phyloP scores from a whole-genome alignment of 2,329 filamentous ascomycete species.

The Colletotrichum echinochloae region DNA sequence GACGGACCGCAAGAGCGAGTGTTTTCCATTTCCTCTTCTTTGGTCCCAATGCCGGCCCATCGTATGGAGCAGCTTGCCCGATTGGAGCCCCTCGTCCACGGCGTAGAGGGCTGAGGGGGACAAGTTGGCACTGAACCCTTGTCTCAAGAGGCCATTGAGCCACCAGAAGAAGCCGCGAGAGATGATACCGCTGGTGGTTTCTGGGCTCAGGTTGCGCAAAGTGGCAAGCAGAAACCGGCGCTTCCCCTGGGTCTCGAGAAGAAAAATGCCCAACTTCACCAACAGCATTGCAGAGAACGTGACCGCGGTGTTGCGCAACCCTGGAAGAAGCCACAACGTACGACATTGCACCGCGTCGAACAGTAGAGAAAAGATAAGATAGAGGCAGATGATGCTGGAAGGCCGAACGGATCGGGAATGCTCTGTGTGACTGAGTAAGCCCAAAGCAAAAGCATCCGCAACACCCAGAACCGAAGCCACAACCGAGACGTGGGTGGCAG shows the following conservation, averaged over 20 bases:
- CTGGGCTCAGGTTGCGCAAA: slow-evolving; percentile 1
- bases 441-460: slow-evolving; percentile 45
- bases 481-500: slow-evolving; percentile 48
- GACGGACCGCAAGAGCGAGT: slow-evolving; percentile 45
- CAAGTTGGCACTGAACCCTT: slow-evolving; percentile 39
- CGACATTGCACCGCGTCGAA: slow-evolving; percentile 50
- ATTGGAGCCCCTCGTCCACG: slow-evolving; percentile 46
- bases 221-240: slow-evolving; percentile 7
- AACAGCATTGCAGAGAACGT: slow-evolving; percentile 43
- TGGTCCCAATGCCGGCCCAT: slow-evolving; percentile 45
- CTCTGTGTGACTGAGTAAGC: slow-evolving; percentile 47
- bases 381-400: slow-evolving; percentile 48
- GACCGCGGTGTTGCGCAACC: slow-evolving; percentile 44
- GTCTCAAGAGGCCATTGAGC: slow-evolving; percentile 48
- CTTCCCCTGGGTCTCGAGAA: slow-evolving; percentile 44
- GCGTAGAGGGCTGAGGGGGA: slow-evolving; percentile 41
- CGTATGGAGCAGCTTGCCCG: slow-evolving; percentile 44
- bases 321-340: slow-evolving; percentile 49
- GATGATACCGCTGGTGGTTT: slow-evolving; percentile 44
- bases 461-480: slow-evolving; percentile 47
- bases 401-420: slow-evolving; percentile 51
- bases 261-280: slow-evolving; percentile 45
- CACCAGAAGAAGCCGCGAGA: slow-evolving; percentile 50
- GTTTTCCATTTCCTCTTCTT: slow-evolving; percentile 40
- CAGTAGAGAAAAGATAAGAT: slow-evolving; percentile 47